Evolutionary conservation across 1,139 yeast genomes (phyloP).

Genomic region (Kurtzmaniella quercitrusa): DNA sequence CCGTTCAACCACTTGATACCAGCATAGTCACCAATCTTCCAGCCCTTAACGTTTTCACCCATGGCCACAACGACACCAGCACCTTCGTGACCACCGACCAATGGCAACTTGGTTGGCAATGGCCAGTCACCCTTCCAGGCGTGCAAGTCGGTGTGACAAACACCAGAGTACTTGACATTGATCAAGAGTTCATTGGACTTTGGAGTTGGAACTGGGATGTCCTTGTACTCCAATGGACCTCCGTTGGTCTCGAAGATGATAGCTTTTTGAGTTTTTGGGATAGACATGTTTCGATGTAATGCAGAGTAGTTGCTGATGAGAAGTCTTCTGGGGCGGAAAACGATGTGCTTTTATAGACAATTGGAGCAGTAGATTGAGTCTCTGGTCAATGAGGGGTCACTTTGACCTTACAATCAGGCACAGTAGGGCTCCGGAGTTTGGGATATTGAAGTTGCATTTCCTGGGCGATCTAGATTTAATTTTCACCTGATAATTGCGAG

Average conservation of each 20-base stretch:
- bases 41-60: constrained; percentile 65
- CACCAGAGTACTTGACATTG: constrained; percentile 64
- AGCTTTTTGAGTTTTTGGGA: constrained; percentile 69
- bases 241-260: constrained; percentile 66
- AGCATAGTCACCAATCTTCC: constrained; percentile 72
- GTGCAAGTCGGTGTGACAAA: constrained; percentile 66
- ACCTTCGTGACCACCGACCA: constrained; percentile 86
- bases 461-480: not conserved
- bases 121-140: constrained; percentile 79
- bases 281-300: constrained; percentile 10
- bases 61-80: constrained; percentile 76
- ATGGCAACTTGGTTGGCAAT: constrained; percentile 56
- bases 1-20: constrained; percentile 75
- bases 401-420: not conserved
- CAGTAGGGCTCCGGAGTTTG: not conserved
- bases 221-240: constrained; percentile 59
- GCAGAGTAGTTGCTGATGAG: not conserved
- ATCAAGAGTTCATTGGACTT: constrained; percentile 55
- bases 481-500: not conserved
- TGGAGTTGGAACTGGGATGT: constrained; percentile 61
- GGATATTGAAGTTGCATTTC: not conserved
- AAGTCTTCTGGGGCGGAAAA: not conserved
- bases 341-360: not conserved
- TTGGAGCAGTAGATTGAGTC: not conserved
- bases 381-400: not conserved